These are phyloP conservation scores for Zygosaccharomyces lentus DNA, from an alignment of 805 yeast genomes.

Conservation along the genomic window DNA sequence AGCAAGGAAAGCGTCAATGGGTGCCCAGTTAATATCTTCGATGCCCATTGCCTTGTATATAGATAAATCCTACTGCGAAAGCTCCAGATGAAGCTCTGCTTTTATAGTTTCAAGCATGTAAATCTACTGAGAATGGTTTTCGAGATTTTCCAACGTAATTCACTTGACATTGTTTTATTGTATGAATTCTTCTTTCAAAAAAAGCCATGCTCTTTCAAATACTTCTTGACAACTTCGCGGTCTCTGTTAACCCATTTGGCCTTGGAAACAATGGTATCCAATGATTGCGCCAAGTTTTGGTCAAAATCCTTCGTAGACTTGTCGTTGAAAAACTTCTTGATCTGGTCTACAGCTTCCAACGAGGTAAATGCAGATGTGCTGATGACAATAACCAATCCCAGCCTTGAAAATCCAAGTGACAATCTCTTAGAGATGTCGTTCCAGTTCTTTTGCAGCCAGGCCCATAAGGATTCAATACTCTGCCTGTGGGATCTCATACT, in stretches of 20 bases:
- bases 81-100: background rate
- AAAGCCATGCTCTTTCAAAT: constrained; percentile 43
- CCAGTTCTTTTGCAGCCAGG: constrained; percentile 73
- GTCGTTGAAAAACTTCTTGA: constrained; percentile 46
- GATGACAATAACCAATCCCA: constrained; percentile 66
- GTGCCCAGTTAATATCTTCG: too few species aligned
- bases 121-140: background rate
- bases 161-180: background rate
- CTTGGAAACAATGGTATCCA: constrained; percentile 56
- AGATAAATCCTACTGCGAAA: background rate
- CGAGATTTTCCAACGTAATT: background rate
- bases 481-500: constrained; percentile 59
- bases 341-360: constrained; percentile 46
- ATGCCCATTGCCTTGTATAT: too few species aligned
- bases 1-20: constrained; percentile 29
- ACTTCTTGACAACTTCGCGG: constrained; percentile 41
- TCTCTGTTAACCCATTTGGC: constrained; percentile 59
- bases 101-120: background rate
- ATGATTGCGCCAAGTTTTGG: constrained; percentile 59
- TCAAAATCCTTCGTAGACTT: constrained; percentile 62
- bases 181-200: constrained; percentile 6
- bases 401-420: constrained; percentile 79
- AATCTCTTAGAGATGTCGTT: constrained; percentile 57
- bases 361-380: constrained; percentile 60
- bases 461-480: constrained; percentile 69